phyloP scores from a whole-genome alignment of 257 asterid genomes.

The Jacaranda copaia region DNA sequence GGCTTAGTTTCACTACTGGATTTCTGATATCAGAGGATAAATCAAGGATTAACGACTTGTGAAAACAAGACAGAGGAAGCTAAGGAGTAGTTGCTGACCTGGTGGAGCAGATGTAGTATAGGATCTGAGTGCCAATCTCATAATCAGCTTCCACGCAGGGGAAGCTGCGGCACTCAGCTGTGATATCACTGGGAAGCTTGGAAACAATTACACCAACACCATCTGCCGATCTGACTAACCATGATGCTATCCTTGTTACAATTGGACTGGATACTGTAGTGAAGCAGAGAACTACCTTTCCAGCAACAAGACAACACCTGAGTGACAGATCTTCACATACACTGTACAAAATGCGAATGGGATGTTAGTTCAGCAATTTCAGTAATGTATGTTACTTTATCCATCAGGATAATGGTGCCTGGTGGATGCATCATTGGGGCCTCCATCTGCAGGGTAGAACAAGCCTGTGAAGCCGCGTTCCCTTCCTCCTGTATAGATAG shows the following conservation, averaged over 20 bases:
- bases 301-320: constrained; percentile 25
- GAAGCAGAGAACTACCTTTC: constrained; percentile 55
- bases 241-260: constrained; percentile 26
- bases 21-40: constrained; percentile 32
- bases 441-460: constrained; percentile 38
- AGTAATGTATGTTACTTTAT: too few species aligned
- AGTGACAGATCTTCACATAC: constrained; percentile 37
- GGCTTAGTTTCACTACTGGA: constrained; percentile 40
- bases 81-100: constrained; percentile 31
- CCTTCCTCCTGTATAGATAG: constrained; percentile 41
- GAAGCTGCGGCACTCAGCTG: constrained; percentile 40
- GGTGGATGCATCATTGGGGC: constrained; percentile 25
- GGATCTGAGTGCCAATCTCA: constrained; percentile 49
- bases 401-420: constrained; percentile 3
- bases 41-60: not conserved
- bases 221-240: constrained; percentile 35
- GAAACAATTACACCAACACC: constrained; percentile 53
- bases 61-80: not conserved
- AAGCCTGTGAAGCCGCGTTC: constrained; percentile 27
- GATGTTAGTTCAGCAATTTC: not conserved
- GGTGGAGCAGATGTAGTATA: constrained; percentile 47
- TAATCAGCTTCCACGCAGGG: constrained; percentile 52
- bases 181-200: constrained; percentile 33
- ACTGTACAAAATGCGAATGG: constrained; percentile 28
- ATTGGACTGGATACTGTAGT: constrained; percentile 30